Conservation (phyloP, 2,329 filamentous ascomycete genomes). For the Curvularia spicifera region DNA sequence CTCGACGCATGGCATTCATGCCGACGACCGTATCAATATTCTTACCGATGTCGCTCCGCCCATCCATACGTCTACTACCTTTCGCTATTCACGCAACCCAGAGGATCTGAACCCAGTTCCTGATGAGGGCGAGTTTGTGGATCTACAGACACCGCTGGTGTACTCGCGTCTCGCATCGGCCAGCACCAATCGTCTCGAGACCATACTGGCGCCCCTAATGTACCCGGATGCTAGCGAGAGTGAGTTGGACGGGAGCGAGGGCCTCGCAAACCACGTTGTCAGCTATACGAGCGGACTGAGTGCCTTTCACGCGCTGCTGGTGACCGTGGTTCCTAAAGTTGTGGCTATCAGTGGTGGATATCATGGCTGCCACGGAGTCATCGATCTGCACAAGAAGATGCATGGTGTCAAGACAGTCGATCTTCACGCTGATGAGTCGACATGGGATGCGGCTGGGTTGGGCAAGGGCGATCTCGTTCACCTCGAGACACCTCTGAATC, state of each 20-base stretch:
- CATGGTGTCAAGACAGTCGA: constrained; percentile 75
- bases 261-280: constrained; percentile 60
- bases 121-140: constrained; percentile 51
- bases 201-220: constrained; percentile 76
- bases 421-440: constrained; percentile 59
- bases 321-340: constrained; percentile 81
- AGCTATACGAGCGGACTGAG: constrained; percentile 86
- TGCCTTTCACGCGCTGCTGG: constrained; percentile 85
- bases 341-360: constrained; percentile 87
- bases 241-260: constrained; percentile 18
- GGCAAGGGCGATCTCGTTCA: constrained; percentile 83
- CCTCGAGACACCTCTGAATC: constrained; percentile 93
- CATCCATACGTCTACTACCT: constrained; percentile 90
- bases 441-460: constrained; percentile 70
- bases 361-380: constrained; percentile 90
- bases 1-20: constrained; percentile 78
- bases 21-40: constrained; percentile 76
- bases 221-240: constrained; percentile 54
- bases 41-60: constrained; percentile 84
- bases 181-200: constrained; percentile 84
- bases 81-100: constrained; percentile 77
- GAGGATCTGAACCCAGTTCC: constrained; percentile 63
- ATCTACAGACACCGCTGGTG: constrained; percentile 54
- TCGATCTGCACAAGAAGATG: constrained; percentile 74
- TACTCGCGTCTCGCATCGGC: constrained; percentile 83